Evolutionary conservation across 179 eudicot genomes (phyloP), one percentile per base, ranked within the genome.

Genomic region (Beta corolliflora): DNA sequence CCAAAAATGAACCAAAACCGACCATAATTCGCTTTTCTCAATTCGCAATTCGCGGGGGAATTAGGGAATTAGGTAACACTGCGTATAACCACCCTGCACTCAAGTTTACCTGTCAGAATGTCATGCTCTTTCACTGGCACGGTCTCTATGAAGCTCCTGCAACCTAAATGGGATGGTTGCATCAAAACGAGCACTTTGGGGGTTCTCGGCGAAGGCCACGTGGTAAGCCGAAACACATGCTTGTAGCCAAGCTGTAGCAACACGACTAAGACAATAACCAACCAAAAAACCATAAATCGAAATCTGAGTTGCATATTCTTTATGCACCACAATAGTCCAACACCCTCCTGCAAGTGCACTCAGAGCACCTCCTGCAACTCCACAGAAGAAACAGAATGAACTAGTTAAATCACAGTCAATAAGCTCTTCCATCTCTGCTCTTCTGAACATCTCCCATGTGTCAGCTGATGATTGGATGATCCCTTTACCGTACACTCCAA

Each of bases 341-440:
- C 83, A 54, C 25, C 93, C 95, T 0, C 90, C 93, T 0, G 80
- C 83, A 29, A 91, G 82, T 16, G 87, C 86, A 61, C 86, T 85
- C 8, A 82, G 48, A 14, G 90, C 80, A 52, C 95, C 97, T 0
- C 88, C 84, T 55, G 89, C 89, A 41, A 90, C 64, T 11, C 90
- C 94, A 80, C 87, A 84, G 7, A 84, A 88, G 80, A 93, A 90
- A 79, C 95, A 93, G 67, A 89, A 89, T 7, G 95, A 91, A 67
- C 94, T 87, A 5, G 93, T 90, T 46, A 93, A 82, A 67, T 93
- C 97, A 8, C 75, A 76, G 71, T 93, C 87, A 13, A 93, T 84
- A 80, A 91, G 48, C 46, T 80, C 77, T 50, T 82, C 89, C 81
- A 93, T 76, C 52, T 82, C 88, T 6, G 77, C 88, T 80, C 87